Percentiles rank a stretch among this genome's conserved stretches.
Evolutionary conservation across 192 early-diverging fungal genomes (phyloP).

Genomic region (Thamnidium elegans): DNA sequence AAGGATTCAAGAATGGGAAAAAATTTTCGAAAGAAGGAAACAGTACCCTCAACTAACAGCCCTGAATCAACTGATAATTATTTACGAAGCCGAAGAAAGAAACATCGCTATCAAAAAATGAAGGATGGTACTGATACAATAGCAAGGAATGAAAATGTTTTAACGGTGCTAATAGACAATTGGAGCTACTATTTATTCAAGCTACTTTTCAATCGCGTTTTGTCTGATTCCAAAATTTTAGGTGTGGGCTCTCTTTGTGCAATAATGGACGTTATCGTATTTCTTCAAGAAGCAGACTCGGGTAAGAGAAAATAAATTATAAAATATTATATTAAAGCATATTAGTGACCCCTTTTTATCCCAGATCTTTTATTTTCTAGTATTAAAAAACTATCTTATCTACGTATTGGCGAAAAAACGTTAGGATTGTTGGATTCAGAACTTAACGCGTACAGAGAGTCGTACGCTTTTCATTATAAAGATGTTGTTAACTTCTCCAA

Average conservation of each 20-base stretch:
- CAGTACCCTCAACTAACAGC: no score
- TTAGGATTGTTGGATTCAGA: neutral
- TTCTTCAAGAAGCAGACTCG: neutral
- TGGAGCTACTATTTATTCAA: slow-evolving; percentile 1
- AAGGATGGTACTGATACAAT: no score
- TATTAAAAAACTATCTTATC: slow-evolving; percentile 9
- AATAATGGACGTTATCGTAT: neutral
- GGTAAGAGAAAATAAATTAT: neutral
- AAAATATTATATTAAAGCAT: no score
- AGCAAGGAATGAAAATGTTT: no score
- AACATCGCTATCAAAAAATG: no score
- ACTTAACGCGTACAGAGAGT: neutral
- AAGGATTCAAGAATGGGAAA: no score
- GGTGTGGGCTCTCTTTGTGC: neutral
- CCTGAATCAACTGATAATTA: no score
- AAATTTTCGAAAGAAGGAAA: no score
- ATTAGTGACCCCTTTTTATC: no score
- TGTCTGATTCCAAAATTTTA: neutral
- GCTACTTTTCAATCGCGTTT: slow-evolving; percentile 1
- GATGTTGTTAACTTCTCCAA: no score
- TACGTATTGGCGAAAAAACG: neutral
- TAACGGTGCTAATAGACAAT: no score
- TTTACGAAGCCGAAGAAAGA: no score
- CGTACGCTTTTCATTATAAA: neutral
- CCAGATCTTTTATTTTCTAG: neutral